Evolutionary conservation across 2,329 filamentous ascomycete species (phyloP).

Genomic region (Chrysosporium queenslandicum): DNA sequence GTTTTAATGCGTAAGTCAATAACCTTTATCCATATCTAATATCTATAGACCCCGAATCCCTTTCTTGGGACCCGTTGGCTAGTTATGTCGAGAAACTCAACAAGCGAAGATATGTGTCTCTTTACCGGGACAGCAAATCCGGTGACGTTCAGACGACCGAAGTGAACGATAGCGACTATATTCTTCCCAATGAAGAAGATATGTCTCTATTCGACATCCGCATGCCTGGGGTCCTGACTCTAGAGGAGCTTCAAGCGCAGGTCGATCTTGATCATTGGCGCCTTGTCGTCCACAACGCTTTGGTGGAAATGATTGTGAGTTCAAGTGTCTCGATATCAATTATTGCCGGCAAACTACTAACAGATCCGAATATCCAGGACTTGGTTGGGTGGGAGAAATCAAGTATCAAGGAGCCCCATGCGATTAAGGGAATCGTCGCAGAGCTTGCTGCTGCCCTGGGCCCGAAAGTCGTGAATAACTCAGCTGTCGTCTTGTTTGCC

Average conservation of each 20-base stretch:
- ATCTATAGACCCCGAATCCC: slow-evolving; percentile 41
- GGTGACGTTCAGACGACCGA: slow-evolving; percentile 11
- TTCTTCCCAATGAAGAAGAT: slow-evolving; percentile 31
- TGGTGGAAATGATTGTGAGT: slow-evolving; percentile 37
- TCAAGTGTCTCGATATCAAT: not conserved
- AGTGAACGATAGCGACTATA: slow-evolving; percentile 15
- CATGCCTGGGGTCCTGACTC: slow-evolving; percentile 39
- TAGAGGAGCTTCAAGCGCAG: slow-evolving; percentile 32
- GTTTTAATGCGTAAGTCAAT: not conserved
- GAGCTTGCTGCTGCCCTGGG: slow-evolving; percentile 40
- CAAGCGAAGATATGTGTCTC: slow-evolving; percentile 36
- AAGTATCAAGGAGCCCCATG: slow-evolving; percentile 34
- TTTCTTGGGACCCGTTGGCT: slow-evolving; percentile 38
- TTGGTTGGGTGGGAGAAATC: slow-evolving; percentile 40
- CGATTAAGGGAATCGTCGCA: slow-evolving; percentile 40
- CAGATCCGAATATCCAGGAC: slow-evolving; percentile 26
- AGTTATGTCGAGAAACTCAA: slow-evolving; percentile 35
- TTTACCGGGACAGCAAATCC: slow-evolving; percentile 29
- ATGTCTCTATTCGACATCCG: slow-evolving; percentile 38
- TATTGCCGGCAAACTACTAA: not conserved
- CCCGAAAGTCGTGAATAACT: slow-evolving; percentile 33
- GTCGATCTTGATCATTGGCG: slow-evolving; percentile 38
- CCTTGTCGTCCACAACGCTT: slow-evolving; percentile 32
- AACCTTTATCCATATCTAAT: not conserved
- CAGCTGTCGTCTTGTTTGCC: slow-evolving; percentile 32